These are phyloP conservation scores for Colletotrichum gloeosporioides DNA, from an alignment of 2,329 filamentous ascomycete genomes.

Conservation along the genomic window DNA sequence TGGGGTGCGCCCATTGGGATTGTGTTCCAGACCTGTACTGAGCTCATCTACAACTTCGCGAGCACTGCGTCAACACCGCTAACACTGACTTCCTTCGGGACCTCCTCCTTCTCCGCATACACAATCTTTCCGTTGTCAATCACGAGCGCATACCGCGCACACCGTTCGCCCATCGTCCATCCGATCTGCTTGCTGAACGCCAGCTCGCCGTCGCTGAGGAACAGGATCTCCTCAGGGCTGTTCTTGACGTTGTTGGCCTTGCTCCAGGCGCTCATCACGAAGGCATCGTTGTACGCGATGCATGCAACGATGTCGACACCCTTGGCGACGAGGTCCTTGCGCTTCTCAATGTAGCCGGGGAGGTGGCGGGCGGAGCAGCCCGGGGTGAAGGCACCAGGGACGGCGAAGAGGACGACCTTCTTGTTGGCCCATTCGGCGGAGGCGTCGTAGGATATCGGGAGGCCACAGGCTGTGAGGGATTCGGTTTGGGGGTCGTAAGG, in stretches of 20 bases:
- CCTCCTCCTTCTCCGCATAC: constrained; percentile 78
- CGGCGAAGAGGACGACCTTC: constrained; percentile 61
- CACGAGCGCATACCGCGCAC: constrained; percentile 79
- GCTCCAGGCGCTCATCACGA: constrained; percentile 87
- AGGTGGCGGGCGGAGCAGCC: constrained; percentile 84
- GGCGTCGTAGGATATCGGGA: constrained; percentile 79
- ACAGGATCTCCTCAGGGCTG: constrained; percentile 66
- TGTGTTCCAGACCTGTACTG: neutral
- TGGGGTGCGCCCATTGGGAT: neutral
- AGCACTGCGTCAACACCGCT: constrained; percentile 60
- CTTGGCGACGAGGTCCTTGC: constrained; percentile 74
- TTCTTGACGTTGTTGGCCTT: constrained; percentile 83
- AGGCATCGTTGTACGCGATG: constrained; percentile 84
- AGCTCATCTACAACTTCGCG: constrained; percentile 50
- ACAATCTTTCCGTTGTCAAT: constrained; percentile 83
- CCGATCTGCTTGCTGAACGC: constrained; percentile 80
- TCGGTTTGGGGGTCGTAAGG: constrained; percentile 73
- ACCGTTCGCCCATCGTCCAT: constrained; percentile 77
- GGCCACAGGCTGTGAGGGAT: constrained; percentile 76
- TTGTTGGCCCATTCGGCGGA: constrained; percentile 61
- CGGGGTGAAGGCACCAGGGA: constrained; percentile 81
- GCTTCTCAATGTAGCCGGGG: constrained; percentile 77
- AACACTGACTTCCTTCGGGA: constrained; percentile 46
- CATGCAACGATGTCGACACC: constrained; percentile 83
- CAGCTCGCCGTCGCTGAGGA: constrained; percentile 72